Base-by-base conservation (phyloP, 2,329 filamentous ascomycete species). In the Pezicula radicicola region DNA sequence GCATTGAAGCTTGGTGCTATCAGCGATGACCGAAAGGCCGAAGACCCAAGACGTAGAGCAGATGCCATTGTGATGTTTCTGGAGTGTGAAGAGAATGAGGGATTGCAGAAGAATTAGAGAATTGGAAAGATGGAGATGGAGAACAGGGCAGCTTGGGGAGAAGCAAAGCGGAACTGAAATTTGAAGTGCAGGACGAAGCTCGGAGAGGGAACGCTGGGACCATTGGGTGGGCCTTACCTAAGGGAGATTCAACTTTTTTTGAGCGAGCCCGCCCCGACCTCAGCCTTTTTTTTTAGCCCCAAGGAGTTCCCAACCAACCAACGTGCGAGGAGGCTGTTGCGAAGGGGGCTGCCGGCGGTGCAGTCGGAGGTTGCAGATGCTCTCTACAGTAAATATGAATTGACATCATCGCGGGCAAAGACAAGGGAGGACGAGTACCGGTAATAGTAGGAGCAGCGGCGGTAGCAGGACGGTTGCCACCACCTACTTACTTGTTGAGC, bases 1-100 rank as follows among this genome's bases (percentile, higher is more conserved):
- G 84, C 80, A 71, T 81, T 80, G 68, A 90, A 80, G 69, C 85
- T 79, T 61, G 85, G 80, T 64, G 83, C 76, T 69, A 81, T 76
- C 68, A 90, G 75, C 55, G 88, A 85, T 68, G 89, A 82, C 77
- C 92, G 87, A 71, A 97, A 80, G 74, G 89, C 85, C 72, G 88
- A 83, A 69, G 88, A 85, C 77, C 87, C 85, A 69, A 96, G 75
- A 79, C 90, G 88, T 71, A 94, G 76, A 71, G 89, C 82, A 69
- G 90, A 85, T 71, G 91, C 88, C 90, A 96, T 96, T 76, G 75
- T 82, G 69, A 66, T 67, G 65, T 67, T 60, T 45, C 43, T 35
- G 60, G 60, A 57, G 52, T 65, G 61, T 66, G 66, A 64, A 25
- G 16, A 18, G n/a, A 60, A 54, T 41, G 50, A 57, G 58, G 41